Evolutionary conservation across 2,329 filamentous ascomycete genomes (phyloP).

Genomic region (Myriosclerotinia curreyana): DNA sequence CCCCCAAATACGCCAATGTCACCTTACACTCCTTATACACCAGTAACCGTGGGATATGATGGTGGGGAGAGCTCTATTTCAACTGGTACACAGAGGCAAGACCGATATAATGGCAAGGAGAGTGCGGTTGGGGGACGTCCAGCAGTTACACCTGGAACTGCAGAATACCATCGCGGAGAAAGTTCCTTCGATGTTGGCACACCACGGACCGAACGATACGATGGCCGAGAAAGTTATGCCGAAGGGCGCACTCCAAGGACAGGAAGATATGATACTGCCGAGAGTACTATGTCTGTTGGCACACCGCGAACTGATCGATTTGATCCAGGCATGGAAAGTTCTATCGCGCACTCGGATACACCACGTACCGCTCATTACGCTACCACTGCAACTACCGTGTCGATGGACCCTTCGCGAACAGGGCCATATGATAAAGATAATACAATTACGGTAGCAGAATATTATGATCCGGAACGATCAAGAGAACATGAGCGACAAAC

Average conservation of each 20-base stretch:
- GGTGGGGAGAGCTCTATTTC: conserved; percentile 19
- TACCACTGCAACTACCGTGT: conserved; percentile 29
- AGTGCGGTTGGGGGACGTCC: conserved; percentile 1
- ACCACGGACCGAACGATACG: conserved; percentile 3
- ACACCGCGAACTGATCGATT: conserved; percentile 18
- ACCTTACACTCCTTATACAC: conserved; percentile 16
- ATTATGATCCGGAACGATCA: conserved; percentile 27
- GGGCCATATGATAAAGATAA: conserved; percentile 27
- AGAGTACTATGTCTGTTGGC: conserved; percentile 13
- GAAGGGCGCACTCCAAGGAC: conserved; percentile 9
- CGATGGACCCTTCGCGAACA: conserved; percentile 11
- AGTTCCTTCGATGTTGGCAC: conserved; percentile 8
- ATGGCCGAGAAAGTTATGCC: conserved; percentile 11
- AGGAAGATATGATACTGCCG: conserved; percentile 17
- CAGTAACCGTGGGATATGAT: conserved; percentile 16
- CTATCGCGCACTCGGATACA: conserved; percentile 16
- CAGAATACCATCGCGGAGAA: conserved; percentile 12
- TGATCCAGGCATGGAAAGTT: conserved; percentile 18
- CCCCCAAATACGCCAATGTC: conserved; percentile 22
- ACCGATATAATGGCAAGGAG: conserved; percentile 9
- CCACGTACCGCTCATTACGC: conserved; percentile 32
- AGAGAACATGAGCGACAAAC: conserved; percentile 20
- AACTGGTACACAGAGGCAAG: conserved; percentile 2
- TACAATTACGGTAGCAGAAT: conserved; percentile 19
- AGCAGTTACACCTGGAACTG: conserved; percentile 9